Evolutionary conservation across 768 basidiomycete genomes (phyloP).

Genomic region (Mycena kentingensis): DNA sequence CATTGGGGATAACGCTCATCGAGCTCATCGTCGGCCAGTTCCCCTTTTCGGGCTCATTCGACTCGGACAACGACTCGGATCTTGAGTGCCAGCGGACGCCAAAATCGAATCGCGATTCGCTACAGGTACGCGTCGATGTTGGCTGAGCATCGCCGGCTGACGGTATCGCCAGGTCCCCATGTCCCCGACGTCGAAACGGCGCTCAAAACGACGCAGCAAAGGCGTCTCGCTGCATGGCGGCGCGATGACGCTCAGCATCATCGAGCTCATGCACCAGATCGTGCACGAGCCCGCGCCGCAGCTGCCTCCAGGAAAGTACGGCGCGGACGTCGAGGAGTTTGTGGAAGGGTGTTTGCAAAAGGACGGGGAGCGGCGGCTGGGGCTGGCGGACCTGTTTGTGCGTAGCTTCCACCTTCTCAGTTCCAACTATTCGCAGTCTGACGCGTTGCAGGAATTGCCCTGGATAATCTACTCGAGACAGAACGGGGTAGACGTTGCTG

Average conservation of each 20-base stretch:
- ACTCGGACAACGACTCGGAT: constrained; percentile 78
- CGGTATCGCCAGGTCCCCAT: not conserved
- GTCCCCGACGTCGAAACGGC: constrained; percentile 21
- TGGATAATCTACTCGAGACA: constrained; percentile 10
- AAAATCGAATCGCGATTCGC: constrained; percentile 59
- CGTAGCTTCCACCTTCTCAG: constrained; percentile 29
- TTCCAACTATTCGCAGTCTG: not conserved
- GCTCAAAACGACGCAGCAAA: constrained; percentile 64
- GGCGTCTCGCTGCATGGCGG: constrained; percentile 93
- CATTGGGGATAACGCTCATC: constrained; percentile 93
- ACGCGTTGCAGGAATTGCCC: constrained; percentile 3
- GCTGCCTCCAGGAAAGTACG: constrained; percentile 71
- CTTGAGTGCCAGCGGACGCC: constrained; percentile 56
- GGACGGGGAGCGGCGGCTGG: constrained; percentile 78
- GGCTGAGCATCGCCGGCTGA: too few species aligned
- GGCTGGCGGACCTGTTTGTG: constrained; percentile 85
- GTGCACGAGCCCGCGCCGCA: constrained; percentile 97
- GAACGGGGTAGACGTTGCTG: constrained; percentile 18
- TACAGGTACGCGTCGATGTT: constrained; percentile 6
- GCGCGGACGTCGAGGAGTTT: constrained; percentile 78
- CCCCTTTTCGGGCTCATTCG: constrained; percentile 88
- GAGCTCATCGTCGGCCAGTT: constrained; percentile 96
- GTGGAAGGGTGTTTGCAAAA: constrained; percentile 90
- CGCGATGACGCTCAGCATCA: constrained; percentile 96
- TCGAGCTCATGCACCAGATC: constrained; percentile 96